Evolutionary conservation across 148 eudicot genomes (phyloP), one percentile per base, ranked within the genome.

Genomic region (Rhododendron ovatum): DNA sequence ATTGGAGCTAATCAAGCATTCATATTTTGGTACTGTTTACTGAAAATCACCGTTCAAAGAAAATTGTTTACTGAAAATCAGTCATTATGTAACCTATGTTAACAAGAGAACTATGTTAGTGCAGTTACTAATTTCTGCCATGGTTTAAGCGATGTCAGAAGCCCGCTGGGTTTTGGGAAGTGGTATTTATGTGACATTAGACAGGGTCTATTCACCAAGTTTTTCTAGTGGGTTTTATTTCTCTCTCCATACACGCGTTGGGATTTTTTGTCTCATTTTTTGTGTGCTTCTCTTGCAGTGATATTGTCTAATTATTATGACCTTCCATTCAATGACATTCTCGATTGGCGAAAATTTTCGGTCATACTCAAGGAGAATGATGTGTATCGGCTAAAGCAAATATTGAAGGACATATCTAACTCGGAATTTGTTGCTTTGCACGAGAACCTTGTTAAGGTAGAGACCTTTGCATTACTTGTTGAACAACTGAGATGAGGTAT

Each of bases 301-400:
- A 80, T 80, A 50, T 33, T 80, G 65, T 50, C 83, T 33, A 53
- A 80, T 53, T 53, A 51, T 35, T 80, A 80, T 51, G 83, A 80
- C 53, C 83, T 80, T 14, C 83, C 83, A 33, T 80, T 80, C 83
- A 53, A 50, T 33, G 43, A 53, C 65, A 80, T 80, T 17, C 61
- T 80, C 9, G 24, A 80, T 80, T 80, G 83, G 83, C 83, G 43
- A 3, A 80, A 80, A 53, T 80, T 80, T 51, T 50, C 83, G 33
- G 83, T 80, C 24, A 51, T 80, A 48, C 65, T 80, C 43, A 80
- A 53, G 22, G 83, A 80, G 83, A 30, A 13, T 13, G 83, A 80
- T 51, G 83, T 80, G 10, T 80, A 80, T 20, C 18, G 13, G 41
- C 83, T 80, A 13, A 80, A 80, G 43, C 39, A 51, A 12, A 80